Evolutionary conservation across 352 stramenopile genomes (phyloP).

Genomic region (Globisporangium abappressorium): DNA sequence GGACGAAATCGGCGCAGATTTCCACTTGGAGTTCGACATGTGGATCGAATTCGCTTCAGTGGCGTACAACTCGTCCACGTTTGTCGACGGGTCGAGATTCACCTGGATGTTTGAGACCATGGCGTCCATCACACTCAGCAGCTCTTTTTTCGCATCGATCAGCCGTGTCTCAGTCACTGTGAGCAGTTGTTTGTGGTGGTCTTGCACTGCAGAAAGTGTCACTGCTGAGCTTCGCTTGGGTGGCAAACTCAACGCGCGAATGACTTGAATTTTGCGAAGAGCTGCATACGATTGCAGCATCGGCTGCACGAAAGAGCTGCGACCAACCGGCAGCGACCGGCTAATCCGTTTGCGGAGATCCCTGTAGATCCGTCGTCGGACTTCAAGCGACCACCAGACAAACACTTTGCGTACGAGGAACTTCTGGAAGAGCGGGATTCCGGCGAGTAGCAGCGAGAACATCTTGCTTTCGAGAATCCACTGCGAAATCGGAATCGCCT

Average conservation of each 20-base stretch:
- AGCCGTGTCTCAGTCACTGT: slow-evolving; percentile 46
- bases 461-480: slow-evolving; percentile 77
- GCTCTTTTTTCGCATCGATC: slow-evolving; percentile 62
- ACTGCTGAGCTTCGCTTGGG: slow-evolving; percentile 26
- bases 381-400: slow-evolving; percentile 38
- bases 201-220: slow-evolving; percentile 33
- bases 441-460: slow-evolving; percentile 65
- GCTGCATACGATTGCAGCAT: slow-evolving; percentile 36
- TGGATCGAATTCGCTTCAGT: slow-evolving; percentile 42
- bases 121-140: slow-evolving; percentile 42
- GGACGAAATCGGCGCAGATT: slow-evolving; percentile 51
- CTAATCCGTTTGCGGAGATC: slow-evolving; percentile 35
- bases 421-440: slow-evolving; percentile 74
- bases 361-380: slow-evolving; percentile 36
- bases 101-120: slow-evolving; percentile 51
- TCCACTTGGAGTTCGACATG: slow-evolving; percentile 52
- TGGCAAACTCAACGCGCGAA: slow-evolving; percentile 40
- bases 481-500: slow-evolving; percentile 59
- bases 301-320: slow-evolving; percentile 34
- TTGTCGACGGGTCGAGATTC: slow-evolving; percentile 36
- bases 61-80: slow-evolving; percentile 50
- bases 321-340: slow-evolving; percentile 34
- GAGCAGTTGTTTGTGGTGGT: slow-evolving; percentile 45
- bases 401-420: slow-evolving; percentile 64
- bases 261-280: slow-evolving; percentile 39